phyloP scores from a whole-genome alignment of 2,329 filamentous ascomycete species.

The Calonectria hongkongensis region DNA sequence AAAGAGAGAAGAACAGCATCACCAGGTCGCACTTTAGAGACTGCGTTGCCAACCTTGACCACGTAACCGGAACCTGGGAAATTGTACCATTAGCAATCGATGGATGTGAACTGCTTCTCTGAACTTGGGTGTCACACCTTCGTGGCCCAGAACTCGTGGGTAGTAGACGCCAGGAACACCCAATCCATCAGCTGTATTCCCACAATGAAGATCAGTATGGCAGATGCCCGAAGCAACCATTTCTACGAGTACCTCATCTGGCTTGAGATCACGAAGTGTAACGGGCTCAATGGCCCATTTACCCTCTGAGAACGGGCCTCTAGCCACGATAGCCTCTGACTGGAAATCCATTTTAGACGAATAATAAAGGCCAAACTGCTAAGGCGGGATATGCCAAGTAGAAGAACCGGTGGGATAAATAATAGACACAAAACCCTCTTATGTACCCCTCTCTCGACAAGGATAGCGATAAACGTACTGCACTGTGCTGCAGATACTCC shows the following conservation, averaged over 20 bases:
- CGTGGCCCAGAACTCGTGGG: slow-evolving; percentile 68
- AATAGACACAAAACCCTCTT: not conserved
- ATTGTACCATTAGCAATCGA: not conserved
- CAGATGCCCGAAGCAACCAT: slow-evolving; percentile 73
- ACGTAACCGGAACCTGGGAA: slow-evolving; percentile 67
- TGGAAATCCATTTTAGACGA: slow-evolving; percentile 48
- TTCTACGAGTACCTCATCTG: slow-evolving; percentile 71
- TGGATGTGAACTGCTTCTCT: too few relatives aligned
- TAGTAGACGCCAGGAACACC: slow-evolving; percentile 45
- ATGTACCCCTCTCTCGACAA: slow-evolving; percentile 17
- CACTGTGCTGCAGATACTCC: not conserved
- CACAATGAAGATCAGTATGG: slow-evolving; percentile 72
- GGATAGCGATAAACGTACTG: not conserved
- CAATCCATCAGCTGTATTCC: slow-evolving; percentile 53
- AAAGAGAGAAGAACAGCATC: slow-evolving; percentile 72
- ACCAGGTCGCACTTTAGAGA: slow-evolving; percentile 68
- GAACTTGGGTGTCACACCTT: slow-evolving; percentile 60
- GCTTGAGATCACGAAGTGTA: slow-evolving; percentile 52
- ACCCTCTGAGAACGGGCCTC: slow-evolving; percentile 56
- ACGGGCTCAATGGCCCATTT: slow-evolving; percentile 59
- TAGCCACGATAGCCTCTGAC: slow-evolving; percentile 56
- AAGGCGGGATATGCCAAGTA: too few relatives aligned
- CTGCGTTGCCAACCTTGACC: slow-evolving; percentile 62
- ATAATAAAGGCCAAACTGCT: not conserved
- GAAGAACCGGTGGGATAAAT: too few relatives aligned